Base-by-base conservation (phyloP, 495 filamentous ascomycete genomes). In the Tuber melanosporum region DNA sequence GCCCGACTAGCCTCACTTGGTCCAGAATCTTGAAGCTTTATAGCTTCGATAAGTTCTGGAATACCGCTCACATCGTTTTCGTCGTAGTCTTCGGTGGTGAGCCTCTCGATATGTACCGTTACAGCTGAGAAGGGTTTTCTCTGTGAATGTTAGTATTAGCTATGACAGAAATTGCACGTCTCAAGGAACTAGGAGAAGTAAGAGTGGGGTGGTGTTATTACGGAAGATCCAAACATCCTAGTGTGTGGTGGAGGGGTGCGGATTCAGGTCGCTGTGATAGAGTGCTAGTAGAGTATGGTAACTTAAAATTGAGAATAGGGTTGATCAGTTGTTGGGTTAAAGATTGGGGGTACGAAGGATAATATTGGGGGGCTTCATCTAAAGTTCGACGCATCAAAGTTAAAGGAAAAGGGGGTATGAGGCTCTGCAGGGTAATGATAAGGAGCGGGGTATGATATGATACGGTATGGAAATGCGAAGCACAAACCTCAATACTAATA, bases 51-150 rank as follows among this genome's bases (percentile, higher is more conserved):
- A 41, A 99, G 89, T 82, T 98, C 95, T 69, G 94, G 91, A 73
- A 99, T 93, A 20, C 96, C 96, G 78, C 93, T 91, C 46, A 94
- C 88, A 81, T 98, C 96, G 84, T 98, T 91, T 78, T 95, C 91
- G 73, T 95, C 92, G 85, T 93, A 94, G 80, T 91, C 87, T 85
- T 97, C 94, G 83, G 92, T 91, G 17, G 94, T 97, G 74, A 98
- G 89, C 70, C 91, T 90, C 83, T 98, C 95, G 78, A 99, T 91
- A 74, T 93, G 92, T n/a, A 97, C 96, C 36, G 95, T 96, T 78
- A 98, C 90, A 15, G 96, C 93, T 74, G 96, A 91, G 84, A 94
- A 98, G 0, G 96, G 94, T 85, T 98, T 98, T 87, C 93, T 93
- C 91, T 94, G 76, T 26, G 1, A 7, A 66, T 66, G 15, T 36